These are phyloP conservation scores for Mallotus nudiflorus DNA, from an alignment of 345 rosid genomes.

Conservation along the genomic window DNA sequence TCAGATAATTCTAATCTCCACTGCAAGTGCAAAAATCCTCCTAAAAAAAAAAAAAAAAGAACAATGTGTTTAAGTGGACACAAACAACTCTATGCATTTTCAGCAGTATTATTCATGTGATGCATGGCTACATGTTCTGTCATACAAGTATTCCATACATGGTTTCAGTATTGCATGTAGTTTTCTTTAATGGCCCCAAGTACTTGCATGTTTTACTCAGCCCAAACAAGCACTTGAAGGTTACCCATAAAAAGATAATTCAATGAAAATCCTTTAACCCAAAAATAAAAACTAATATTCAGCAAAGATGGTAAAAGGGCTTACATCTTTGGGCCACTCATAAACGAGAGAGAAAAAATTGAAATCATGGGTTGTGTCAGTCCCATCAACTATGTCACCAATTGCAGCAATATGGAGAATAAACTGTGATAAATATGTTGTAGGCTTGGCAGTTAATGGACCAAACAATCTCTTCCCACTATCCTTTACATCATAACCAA, in stretches of 20 bases:
- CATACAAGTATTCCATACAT: background rate
- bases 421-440: constrained; percentile 86
- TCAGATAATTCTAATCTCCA: background rate
- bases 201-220: background rate
- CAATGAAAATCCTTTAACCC: background rate
- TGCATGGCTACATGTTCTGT: background rate
- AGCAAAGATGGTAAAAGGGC: constrained; percentile 18
- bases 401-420: constrained; percentile 94
- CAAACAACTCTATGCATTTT: background rate
- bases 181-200: background rate
- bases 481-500: constrained; percentile 63
- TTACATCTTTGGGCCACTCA: constrained; percentile 99
- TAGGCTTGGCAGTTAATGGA: constrained; percentile 72
- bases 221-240: background rate
- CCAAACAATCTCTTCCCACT: constrained; percentile 79
- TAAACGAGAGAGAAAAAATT: constrained; percentile 91
- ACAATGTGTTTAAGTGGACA: background rate
- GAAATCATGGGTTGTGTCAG: constrained; percentile 98
- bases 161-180: background rate
- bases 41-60: no score
- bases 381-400: constrained; percentile 98
- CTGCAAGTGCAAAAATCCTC: background rate
- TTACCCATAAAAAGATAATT: background rate
- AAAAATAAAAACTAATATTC: background rate
- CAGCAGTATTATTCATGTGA: background rate